Evolutionary conservation across 1,284 basidiomycete genomes (phyloP), one percentile per base, ranked within the genome.

Genomic region (Albatrellus sp.): DNA sequence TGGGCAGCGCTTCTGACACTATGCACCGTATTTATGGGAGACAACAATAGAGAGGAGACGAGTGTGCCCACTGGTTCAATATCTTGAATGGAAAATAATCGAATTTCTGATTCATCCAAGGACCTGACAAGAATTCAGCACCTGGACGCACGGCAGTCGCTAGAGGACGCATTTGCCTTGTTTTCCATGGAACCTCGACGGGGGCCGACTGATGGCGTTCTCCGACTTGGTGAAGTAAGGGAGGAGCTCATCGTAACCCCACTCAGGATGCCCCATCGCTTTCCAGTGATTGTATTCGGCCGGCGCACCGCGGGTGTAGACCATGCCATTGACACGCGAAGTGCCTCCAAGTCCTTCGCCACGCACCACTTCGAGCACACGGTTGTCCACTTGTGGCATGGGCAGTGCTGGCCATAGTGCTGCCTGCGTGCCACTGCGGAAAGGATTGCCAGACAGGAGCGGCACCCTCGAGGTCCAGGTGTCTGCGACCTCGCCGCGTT

Each of bases 341-440:
- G 59, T 60, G 5, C 67, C 68, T 11, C 68, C 67, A 5, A 69
- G 53, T 1, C 58, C 58, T 35, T 66, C 61, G 2, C 65, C 63
- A 17, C 58, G 54, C 3, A 63, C 55, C 38, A 60, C 13, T 3
- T 43, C 44, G 14, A 55, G 46, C 11, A 20, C 48, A 16, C 50
- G 46, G 11, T 47, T 50, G 29, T 52, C 44, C n/a, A 56, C 32
- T 16, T 46, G 29, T 2, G 50, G 36, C 12, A 47, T 40, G 2
- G 56, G 54, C 1, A 36, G 35, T 14, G n/a, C 19, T 3, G 6
- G 6, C 37, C 37, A 39, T 6, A 14, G 37, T 16, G 19, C 37
- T 13, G 37, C 37, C 37, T 39, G 37, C 13, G 37, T 39, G 2
- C 37, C 37, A 5, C 19, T 20, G 7, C 37, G n/a, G 12, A 39